phyloP scores from a whole-genome alignment of 2,329 filamentous ascomycete genomes.

The Talaromyces sp. region DNA sequence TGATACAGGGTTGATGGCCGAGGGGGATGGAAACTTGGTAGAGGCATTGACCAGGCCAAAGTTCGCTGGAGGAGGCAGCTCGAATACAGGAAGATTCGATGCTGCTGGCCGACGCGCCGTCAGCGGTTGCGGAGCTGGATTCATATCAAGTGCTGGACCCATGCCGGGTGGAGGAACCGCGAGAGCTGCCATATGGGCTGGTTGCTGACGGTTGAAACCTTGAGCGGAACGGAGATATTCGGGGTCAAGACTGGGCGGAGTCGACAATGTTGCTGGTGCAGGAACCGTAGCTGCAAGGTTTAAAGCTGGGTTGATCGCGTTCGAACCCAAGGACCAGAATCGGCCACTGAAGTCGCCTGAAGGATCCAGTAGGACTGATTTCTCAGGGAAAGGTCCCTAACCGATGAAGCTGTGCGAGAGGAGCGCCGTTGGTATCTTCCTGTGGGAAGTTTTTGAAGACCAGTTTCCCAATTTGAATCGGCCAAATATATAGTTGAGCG shows the following conservation, averaged over 20 bases:
- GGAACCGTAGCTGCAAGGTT: constrained; percentile 26
- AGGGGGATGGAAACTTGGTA: constrained; percentile 49
- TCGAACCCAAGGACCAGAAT: constrained; percentile 45
- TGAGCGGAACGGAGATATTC: constrained; percentile 37
- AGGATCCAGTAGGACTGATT: constrained; percentile 47
- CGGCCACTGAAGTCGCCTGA: constrained; percentile 46
- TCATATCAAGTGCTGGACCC: constrained; percentile 60
- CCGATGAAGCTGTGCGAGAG: constrained; percentile 23
- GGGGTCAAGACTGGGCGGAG: constrained; percentile 38
- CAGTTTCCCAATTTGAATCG: neutral
- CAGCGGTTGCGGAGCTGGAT: constrained; percentile 61
- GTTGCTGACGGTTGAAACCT: constrained; percentile 36
- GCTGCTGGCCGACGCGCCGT: constrained; percentile 68
- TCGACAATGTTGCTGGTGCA: constrained; percentile 20
- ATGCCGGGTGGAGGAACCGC: constrained; percentile 60
- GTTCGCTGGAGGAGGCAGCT: constrained; percentile 60
- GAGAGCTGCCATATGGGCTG: constrained; percentile 60
- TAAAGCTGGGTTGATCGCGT: constrained; percentile 28
- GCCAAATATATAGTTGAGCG: neutral
- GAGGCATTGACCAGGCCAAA: constrained; percentile 44
- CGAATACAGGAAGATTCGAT: constrained; percentile 64
- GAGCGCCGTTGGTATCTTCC: constrained; percentile 11
- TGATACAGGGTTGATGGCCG: constrained; percentile 44
- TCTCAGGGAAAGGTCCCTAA: constrained; percentile 21
- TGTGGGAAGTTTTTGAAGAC: constrained; percentile 10